These are phyloP conservation scores for Penicillium angulare DNA, from an alignment of 495 filamentous ascomycete species.

Conservation along the genomic window DNA sequence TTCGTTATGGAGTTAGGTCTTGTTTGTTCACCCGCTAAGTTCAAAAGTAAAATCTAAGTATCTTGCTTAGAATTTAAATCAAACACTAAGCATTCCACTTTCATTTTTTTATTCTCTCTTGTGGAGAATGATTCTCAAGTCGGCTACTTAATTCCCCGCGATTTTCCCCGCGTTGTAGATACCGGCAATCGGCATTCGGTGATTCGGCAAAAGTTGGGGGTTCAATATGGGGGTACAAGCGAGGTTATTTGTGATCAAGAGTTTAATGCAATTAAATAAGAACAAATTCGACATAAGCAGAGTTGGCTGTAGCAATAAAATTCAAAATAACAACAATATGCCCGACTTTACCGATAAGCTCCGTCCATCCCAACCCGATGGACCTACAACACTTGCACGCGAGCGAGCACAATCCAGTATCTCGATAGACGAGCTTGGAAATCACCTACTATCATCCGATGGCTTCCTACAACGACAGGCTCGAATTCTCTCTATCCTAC, in stretches of 20 bases:
- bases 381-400: constrained; percentile 33
- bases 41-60: not conserved
- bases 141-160: constrained; percentile 21
- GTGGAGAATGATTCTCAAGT: constrained; percentile 5
- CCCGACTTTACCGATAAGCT: constrained; percentile 47
- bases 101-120: too few relatives aligned
- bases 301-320: too few relatives aligned
- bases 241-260: not conserved
- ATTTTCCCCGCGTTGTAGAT: constrained; percentile 13
- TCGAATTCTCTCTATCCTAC: constrained; percentile 35
- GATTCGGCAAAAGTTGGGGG: not conserved
- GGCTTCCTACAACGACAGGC: constrained; percentile 43
- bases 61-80: not conserved
- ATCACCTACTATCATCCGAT: constrained; percentile 39
- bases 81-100: not conserved
- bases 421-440: constrained; percentile 32
- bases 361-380: constrained; percentile 36
- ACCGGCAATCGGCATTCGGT: constrained; percentile 27
- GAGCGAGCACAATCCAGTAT: constrained; percentile 41
- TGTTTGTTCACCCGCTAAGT: not conserved
- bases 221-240: not conserved
- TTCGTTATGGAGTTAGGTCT: not conserved
- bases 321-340: constrained; percentile 20
- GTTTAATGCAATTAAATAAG: too few relatives aligned
- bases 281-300: too few relatives aligned